Conservation (phyloP, 2,329 filamentous ascomycete genomes). For the Dothiorella sarmentorum region DNA sequence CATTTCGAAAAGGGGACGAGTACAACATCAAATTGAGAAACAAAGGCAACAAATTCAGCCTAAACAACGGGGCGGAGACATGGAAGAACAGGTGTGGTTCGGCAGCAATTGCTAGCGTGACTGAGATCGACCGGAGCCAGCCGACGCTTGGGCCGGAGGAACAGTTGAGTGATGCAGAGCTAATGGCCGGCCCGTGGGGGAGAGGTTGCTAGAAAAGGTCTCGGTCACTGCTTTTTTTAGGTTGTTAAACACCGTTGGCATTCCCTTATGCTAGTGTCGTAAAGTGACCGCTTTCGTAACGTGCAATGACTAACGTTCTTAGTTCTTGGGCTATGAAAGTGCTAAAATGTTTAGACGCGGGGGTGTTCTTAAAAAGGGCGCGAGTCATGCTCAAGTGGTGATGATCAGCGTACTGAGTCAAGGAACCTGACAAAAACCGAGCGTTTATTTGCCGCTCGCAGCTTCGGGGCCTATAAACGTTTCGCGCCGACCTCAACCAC, state of each 20-base stretch:
- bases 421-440: conserved; percentile 6
- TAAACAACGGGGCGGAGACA: not conserved
- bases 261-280: not conserved
- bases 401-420: not conserved
- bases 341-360: too few relatives aligned
- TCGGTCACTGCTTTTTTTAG: conserved; percentile 3
- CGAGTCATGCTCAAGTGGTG: not conserved
- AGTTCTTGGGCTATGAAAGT: not conserved
- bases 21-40: conserved; percentile 16
- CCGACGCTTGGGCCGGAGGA: not conserved
- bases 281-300: not conserved
- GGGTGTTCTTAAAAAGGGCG: not conserved
- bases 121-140: not conserved
- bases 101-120: not conserved
- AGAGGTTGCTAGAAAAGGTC: not conserved
- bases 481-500: not conserved
- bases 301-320: not conserved
- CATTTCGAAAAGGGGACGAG: conserved; percentile 14
- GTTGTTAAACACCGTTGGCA: not conserved
- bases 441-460: conserved; percentile 10
- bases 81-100: not conserved
- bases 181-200: not conserved
- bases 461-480: not conserved
- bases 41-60: not conserved
- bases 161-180: not conserved